A percentile compares a stretch with the other conserved stretches of the same genome.
Conservation (phyloP, 2,329 filamentous ascomycete genomes). For the Madurella fahalii region DNA sequence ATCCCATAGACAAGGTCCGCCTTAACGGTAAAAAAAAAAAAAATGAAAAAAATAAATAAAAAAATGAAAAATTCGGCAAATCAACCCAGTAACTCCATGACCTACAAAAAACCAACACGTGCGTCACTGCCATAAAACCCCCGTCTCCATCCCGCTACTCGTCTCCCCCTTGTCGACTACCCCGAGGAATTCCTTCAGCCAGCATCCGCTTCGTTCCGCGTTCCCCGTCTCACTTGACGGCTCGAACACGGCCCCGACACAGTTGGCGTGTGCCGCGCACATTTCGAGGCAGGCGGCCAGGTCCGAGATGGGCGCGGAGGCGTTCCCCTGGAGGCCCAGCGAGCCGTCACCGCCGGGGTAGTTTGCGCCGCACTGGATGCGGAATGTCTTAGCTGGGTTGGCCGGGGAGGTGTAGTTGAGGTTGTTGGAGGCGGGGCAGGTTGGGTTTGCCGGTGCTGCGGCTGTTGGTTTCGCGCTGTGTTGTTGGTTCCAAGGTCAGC, state of each 20-base stretch:
- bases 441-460: not conserved
- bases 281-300: constrained; percentile 16
- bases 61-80: too few species aligned
- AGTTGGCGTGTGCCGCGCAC: constrained; percentile 13
- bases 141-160: constrained; percentile 5
- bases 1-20: too few species aligned
- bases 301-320: not conserved
- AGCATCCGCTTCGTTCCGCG: constrained; percentile 6
- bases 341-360: constrained; percentile 15
- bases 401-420: constrained; percentile 9
- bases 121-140: constrained; percentile 16
- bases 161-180: not conserved
- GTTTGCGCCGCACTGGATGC: constrained; percentile 13
- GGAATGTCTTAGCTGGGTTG: constrained; percentile 5
- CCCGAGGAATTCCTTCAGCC: constrained; percentile 19
- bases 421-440: constrained; percentile 11
- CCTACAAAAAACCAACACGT: not conserved
- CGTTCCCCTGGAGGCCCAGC: not conserved
- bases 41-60: too few species aligned
- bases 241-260: constrained; percentile 17
- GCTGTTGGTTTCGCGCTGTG: not conserved
- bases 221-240: not conserved
- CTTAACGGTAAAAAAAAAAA: too few species aligned
- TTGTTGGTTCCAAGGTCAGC: not conserved
- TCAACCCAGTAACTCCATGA: not conserved